Conservation (phyloP, 2,329 filamentous ascomycete genomes). For the Diaporthe australafricana region DNA sequence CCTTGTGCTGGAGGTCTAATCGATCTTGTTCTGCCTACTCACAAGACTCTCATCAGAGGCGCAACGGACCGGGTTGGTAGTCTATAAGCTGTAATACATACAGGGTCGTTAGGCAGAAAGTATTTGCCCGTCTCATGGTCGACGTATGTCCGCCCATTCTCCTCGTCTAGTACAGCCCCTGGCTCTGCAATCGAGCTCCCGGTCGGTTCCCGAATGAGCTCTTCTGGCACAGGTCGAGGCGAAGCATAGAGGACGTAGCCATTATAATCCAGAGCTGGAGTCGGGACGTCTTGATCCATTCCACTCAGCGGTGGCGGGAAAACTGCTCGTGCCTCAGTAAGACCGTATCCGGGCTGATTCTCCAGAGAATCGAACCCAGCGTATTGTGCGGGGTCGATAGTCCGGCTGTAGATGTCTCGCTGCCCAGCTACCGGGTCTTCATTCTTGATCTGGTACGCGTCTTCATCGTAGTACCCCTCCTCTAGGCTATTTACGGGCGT, state of each 20-base stretch:
- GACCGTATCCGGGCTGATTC: neutral
- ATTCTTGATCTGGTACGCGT: neutral
- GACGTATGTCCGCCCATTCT: constrained; percentile 15
- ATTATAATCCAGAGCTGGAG: neutral
- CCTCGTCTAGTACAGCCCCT: neutral
- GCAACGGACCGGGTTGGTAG: neutral
- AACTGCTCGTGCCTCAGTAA: neutral
- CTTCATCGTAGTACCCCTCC: neutral
- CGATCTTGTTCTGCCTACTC: constrained; percentile 27
- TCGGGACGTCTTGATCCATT: neutral
- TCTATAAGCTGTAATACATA: neutral
- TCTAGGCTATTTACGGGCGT: too few relatives aligned
- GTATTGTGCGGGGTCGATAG: neutral
- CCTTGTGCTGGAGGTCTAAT: constrained; percentile 32
- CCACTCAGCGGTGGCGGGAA: neutral
- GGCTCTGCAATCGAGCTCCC: constrained; percentile 21
- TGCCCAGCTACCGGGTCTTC: neutral
- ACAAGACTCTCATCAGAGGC: neutral
- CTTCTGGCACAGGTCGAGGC: neutral
- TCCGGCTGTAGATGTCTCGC: neutral
- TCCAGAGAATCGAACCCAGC: neutral
- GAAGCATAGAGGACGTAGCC: constrained; percentile 12
- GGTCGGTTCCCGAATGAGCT: constrained; percentile 16
- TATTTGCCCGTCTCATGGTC: constrained; percentile 23
- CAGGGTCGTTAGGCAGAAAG: constrained; percentile 26